Conservation (phyloP, 1,284 basidiomycete species). For the Somion occarium region DNA sequence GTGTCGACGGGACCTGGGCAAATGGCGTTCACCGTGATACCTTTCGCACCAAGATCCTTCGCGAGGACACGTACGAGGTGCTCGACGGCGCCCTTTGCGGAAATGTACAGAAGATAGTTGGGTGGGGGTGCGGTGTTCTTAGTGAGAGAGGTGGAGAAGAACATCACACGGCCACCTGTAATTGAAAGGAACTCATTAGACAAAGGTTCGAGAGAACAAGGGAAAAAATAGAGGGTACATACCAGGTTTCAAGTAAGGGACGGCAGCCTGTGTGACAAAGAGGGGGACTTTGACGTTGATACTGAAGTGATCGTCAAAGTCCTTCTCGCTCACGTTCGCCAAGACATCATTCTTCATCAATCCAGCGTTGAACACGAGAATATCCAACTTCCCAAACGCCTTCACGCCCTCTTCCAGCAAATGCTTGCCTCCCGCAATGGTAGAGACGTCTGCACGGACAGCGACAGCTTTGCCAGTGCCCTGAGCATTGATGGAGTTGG, state of each 20-base stretch:
- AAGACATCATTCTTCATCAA: conserved; percentile 42
- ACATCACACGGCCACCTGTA: conserved; percentile 43
- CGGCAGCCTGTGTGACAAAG: conserved; percentile 44
- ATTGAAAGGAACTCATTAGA: background rate
- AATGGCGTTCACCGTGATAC: conserved; percentile 55
- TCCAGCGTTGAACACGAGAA: conserved; percentile 48
- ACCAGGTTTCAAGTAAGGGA: conserved; percentile 37
- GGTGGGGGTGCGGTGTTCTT: conserved; percentile 36
- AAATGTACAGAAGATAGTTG: conserved; percentile 41
- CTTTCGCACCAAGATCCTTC: conserved; percentile 47
- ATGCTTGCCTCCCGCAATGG: conserved; percentile 33
- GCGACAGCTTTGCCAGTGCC: conserved; percentile 40
- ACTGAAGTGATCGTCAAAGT: conserved; percentile 43
- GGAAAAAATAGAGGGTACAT: conserved; percentile 15
- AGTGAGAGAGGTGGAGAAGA: conserved; percentile 46
- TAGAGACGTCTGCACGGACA: conserved; percentile 43
- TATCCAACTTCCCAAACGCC: conserved; percentile 45
- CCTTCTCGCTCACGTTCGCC: conserved; percentile 39
- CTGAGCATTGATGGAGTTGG: conserved; percentile 33
- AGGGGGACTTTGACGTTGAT: conserved; percentile 51
- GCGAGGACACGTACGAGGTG: conserved; percentile 55
- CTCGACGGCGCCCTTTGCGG: conserved; percentile 50
- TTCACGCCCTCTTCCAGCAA: conserved; percentile 42
- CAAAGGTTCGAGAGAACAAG: background rate
- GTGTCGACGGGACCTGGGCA: conserved; percentile 53